A percentile compares a stretch with the other conserved stretches of the same genome.
Evolutionary conservation across 306 rosid species (phyloP).

Genomic region (Styphnolobium japonicum): DNA sequence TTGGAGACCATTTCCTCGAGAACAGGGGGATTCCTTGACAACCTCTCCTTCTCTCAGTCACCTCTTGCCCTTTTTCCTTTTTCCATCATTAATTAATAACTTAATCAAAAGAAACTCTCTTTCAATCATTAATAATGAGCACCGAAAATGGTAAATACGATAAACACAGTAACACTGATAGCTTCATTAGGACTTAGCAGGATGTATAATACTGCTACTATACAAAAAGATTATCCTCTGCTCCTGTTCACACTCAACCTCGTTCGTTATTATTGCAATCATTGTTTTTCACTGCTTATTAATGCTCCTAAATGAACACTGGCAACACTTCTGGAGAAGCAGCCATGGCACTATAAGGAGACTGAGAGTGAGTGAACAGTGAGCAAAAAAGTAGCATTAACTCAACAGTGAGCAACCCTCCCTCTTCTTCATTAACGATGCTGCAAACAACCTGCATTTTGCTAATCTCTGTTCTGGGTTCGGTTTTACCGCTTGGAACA

Average conservation of each 20-base stretch:
- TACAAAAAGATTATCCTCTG: neutral
- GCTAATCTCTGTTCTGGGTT: constrained; percentile 40
- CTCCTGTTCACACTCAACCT: constrained; percentile 30
- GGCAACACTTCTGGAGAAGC: constrained; percentile 28
- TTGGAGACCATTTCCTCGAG: constrained; percentile 58
- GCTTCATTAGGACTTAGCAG: neutral
- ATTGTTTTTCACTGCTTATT: constrained; percentile 4
- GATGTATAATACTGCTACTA: neutral
- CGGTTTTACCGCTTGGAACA: constrained; percentile 29
- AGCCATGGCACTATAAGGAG: constrained; percentile 3
- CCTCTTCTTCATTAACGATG: constrained; percentile 44
- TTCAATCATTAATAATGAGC: constrained; percentile 25
- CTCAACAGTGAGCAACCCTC: neutral
- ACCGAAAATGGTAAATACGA: constrained; percentile 4
- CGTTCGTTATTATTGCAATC: neutral
- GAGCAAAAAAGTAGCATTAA: neutral
- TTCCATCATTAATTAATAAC: neutral
- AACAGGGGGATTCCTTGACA: constrained; percentile 51
- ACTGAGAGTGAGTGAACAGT: constrained; percentile 1
- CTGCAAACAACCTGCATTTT: constrained; percentile 55
- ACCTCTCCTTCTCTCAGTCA: neutral
- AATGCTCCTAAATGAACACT: constrained; percentile 24
- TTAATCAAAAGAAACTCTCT: constrained; percentile 9
- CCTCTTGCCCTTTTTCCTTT: neutral
- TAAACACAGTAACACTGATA: neutral